These are phyloP conservation scores for Coniochaeta prunicola DNA, from an alignment of 2,329 filamentous ascomycete species.

Conservation along the genomic window DNA sequence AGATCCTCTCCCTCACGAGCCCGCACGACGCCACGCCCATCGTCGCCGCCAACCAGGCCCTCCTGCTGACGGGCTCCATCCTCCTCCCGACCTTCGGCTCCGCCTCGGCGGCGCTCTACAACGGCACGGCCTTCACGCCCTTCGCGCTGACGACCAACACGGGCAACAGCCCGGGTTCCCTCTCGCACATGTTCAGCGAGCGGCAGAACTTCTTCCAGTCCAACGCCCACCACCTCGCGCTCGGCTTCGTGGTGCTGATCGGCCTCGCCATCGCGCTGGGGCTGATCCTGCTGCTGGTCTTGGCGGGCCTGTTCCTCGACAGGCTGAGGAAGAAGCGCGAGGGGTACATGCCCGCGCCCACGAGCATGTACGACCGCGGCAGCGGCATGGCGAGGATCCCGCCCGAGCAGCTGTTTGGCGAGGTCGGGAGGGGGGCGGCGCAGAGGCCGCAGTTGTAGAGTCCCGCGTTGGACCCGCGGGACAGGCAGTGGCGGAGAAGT, in stretches of 20 bases:
- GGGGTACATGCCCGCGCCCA: constrained; percentile 73
- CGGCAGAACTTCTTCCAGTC: constrained; percentile 67
- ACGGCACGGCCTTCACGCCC: constrained; percentile 70
- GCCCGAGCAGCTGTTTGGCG: constrained; percentile 52
- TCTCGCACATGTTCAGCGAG: constrained; percentile 79
- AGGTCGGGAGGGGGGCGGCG: constrained; percentile 38
- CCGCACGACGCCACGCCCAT: constrained; percentile 59
- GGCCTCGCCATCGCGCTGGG: constrained; percentile 71
- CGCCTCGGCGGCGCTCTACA: constrained; percentile 80
- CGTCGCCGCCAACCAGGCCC: constrained; percentile 58
- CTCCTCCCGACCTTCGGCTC: constrained; percentile 68
- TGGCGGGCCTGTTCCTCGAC: constrained; percentile 68
- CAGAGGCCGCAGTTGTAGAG: constrained; percentile 45
- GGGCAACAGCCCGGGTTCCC: constrained; percentile 60
- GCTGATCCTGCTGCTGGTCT: constrained; percentile 70
- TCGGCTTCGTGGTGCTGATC: constrained; percentile 76
- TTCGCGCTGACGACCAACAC: constrained; percentile 71
- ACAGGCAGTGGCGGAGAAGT: neutral
- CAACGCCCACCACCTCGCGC: constrained; percentile 50
- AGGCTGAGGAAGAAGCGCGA: constrained; percentile 69
- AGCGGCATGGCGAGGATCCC: constrained; percentile 54
- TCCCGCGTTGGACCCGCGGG: too few species aligned
- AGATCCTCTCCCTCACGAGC: constrained; percentile 67
- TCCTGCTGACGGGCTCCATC: constrained; percentile 82
- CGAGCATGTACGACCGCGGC: constrained; percentile 53